Percentiles rank a stretch among this genome's conserved stretches.
These are phyloP conservation scores for Chaetomium sp. DNA, from an alignment of 2,329 filamentous ascomycete species.

Conservation along the genomic window DNA sequence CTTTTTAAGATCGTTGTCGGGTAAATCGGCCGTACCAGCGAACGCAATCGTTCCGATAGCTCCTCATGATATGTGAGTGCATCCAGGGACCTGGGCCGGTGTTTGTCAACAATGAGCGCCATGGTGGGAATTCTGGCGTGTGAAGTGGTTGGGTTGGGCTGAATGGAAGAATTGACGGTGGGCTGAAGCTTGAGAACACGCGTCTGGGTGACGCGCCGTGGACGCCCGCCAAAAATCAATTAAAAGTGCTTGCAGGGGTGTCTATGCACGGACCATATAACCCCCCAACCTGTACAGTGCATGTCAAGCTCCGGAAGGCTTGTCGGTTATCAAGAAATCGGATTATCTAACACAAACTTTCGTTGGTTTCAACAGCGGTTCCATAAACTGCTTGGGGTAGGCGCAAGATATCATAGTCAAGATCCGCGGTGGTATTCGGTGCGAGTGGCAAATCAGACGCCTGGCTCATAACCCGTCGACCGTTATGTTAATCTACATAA, in stretches of 20 bases:
- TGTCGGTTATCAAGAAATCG: not conserved
- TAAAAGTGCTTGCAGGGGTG: slow-evolving; percentile 9
- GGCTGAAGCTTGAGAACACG: slow-evolving; percentile 11
- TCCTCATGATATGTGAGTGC: slow-evolving; percentile 80
- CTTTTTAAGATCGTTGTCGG: no score
- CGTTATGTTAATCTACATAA: slow-evolving; percentile 19
- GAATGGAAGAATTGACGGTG: not conserved
- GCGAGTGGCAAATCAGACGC: not conserved
- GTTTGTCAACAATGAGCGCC: slow-evolving; percentile 67
- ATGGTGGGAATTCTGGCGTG: slow-evolving; percentile 33
- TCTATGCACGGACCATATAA: slow-evolving; percentile 18
- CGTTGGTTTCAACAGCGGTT: no score
- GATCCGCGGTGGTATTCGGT: no score
- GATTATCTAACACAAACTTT: no score
- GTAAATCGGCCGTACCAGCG: slow-evolving; percentile 56
- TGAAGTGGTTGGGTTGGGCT: not conserved
- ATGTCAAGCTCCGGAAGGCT: not conserved
- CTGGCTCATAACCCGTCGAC: not conserved
- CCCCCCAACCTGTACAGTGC: no score
- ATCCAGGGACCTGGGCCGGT: slow-evolving; percentile 67
- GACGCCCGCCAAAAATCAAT: slow-evolving; percentile 16
- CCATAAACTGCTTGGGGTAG: no score
- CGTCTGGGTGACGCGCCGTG: slow-evolving; percentile 19
- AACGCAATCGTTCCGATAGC: slow-evolving; percentile 77
- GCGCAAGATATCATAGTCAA: no score